Evolutionary conservation across 2,329 filamentous ascomycete genomes (phyloP).

Genomic region (Colletotrichum karsti): DNA sequence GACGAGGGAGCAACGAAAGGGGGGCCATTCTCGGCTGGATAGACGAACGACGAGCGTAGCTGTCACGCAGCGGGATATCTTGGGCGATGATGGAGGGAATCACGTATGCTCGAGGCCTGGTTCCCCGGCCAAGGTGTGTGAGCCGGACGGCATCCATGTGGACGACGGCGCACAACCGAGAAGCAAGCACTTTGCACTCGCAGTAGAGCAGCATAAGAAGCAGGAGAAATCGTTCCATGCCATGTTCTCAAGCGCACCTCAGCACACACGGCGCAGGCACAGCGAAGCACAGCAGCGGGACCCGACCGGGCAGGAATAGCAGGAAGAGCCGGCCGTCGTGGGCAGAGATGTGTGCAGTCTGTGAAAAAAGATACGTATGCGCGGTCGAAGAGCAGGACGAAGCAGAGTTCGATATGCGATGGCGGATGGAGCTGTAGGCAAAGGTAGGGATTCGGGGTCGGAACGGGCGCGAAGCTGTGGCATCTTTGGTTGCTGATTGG

Average conservation of each 20-base stretch:
- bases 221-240: neutral
- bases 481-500: conserved; percentile 9
- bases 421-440: neutral
- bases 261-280: conserved; percentile 24
- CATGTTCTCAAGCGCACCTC: neutral
- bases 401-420: conserved; percentile 6
- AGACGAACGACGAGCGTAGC: neutral
- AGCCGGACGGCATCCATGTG: conserved; percentile 11
- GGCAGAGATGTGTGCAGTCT: neutral
- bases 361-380: neutral
- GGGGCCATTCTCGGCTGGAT: neutral
- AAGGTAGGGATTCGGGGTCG: neutral
- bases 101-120: neutral
- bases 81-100: neutral
- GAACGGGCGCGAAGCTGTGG: conserved; percentile 23
- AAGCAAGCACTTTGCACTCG: conserved; percentile 11
- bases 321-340: conserved; percentile 6
- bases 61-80: neutral
- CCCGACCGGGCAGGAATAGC: conserved; percentile 7
- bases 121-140: conserved; percentile 20
- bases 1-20: neutral
- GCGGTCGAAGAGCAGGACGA: neutral
- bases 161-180: conserved; percentile 19
- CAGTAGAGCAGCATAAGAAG: conserved; percentile 9
- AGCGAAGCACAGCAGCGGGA: conserved; percentile 13